phyloP scores from a whole-genome alignment of 768 basidiomycete species.

The Mycena indigotica region DNA sequence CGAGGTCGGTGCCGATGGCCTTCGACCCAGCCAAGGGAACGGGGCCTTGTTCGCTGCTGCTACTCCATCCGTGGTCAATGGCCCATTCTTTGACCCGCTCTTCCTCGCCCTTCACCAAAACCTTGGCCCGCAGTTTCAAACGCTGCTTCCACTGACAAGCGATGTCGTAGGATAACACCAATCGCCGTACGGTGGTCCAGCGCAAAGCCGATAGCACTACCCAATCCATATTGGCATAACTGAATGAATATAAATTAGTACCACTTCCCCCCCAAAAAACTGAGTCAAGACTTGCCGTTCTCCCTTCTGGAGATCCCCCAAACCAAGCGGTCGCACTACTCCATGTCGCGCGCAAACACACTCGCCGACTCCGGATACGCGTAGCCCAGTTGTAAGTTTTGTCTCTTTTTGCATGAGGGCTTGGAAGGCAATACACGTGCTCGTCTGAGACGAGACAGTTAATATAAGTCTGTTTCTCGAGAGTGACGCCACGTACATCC shows the following conservation, averaged over 20 bases:
- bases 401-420: conserved; percentile 24
- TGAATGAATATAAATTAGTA: not conserved
- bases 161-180: too few relatives aligned
- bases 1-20: too few relatives aligned
- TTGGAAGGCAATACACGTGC: conserved; percentile 18
- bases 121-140: too few relatives aligned
- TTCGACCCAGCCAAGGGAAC: too few relatives aligned
- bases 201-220: conserved; percentile 19
- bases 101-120: too few relatives aligned
- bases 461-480: too few relatives aligned
- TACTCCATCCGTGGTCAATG: too few relatives aligned
- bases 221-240: conserved; percentile 29
- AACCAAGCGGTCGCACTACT: conserved; percentile 15
- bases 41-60: too few relatives aligned
- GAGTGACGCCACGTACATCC: conserved; percentile 3
- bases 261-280: too few relatives aligned
- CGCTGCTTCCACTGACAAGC: too few relatives aligned
- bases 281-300: conserved; percentile 23
- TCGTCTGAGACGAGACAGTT: conserved; percentile 9
- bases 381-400: conserved; percentile 10
- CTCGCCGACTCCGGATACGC: conserved; percentile 11
- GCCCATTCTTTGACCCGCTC: too few relatives aligned
- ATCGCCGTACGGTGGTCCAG: not conserved
- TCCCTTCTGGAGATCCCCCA: conserved; percentile 28
- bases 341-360: conserved; percentile 22